phyloP scores from a whole-genome alignment of 148 eudicot species.

The Nepenthes gracilis region DNA sequence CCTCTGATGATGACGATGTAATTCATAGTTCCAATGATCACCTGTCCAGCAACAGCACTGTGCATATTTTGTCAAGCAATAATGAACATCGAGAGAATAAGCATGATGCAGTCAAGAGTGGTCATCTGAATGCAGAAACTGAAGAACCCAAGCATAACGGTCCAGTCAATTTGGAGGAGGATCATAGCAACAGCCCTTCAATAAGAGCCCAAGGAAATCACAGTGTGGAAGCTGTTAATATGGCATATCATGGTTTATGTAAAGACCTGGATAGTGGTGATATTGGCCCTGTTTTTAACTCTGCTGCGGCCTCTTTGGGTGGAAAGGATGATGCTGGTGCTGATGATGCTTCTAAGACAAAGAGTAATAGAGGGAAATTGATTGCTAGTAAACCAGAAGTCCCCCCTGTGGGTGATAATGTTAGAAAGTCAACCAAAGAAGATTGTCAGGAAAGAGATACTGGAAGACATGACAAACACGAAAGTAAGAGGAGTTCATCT shows the following conservation, averaged over 20 bases:
- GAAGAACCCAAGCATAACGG: slow-evolving; percentile 10
- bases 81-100: slow-evolving; percentile 15
- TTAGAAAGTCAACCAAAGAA: slow-evolving; percentile 25
- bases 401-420: slow-evolving; percentile 14
- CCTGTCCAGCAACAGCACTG: slow-evolving; percentile 4
- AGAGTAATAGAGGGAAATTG: slow-evolving; percentile 20
- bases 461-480: slow-evolving; percentile 36
- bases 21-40: slow-evolving; percentile 22
- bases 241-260: slow-evolving; percentile 12
- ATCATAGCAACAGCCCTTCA: slow-evolving; percentile 16
- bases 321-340: slow-evolving; percentile 17
- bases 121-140: slow-evolving; percentile 22
- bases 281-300: slow-evolving; percentile 10
- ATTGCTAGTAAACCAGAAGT: slow-evolving; percentile 21
- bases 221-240: slow-evolving; percentile 10
- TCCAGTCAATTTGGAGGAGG: slow-evolving; percentile 15
- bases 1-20: slow-evolving; percentile 59
- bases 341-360: slow-evolving; percentile 26
- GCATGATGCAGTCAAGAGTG: slow-evolving; percentile 27
- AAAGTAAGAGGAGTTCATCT: slow-evolving; percentile 34
- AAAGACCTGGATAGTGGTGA: slow-evolving; percentile 13
- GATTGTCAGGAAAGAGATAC: slow-evolving; percentile 31
- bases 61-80: slow-evolving; percentile 12
- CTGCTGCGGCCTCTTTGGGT: slow-evolving; percentile 4
- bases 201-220: slow-evolving; percentile 5